Evolutionary conservation across 768 basidiomycete genomes (phyloP).

Genomic region (Pleurotus cornucopiae): DNA sequence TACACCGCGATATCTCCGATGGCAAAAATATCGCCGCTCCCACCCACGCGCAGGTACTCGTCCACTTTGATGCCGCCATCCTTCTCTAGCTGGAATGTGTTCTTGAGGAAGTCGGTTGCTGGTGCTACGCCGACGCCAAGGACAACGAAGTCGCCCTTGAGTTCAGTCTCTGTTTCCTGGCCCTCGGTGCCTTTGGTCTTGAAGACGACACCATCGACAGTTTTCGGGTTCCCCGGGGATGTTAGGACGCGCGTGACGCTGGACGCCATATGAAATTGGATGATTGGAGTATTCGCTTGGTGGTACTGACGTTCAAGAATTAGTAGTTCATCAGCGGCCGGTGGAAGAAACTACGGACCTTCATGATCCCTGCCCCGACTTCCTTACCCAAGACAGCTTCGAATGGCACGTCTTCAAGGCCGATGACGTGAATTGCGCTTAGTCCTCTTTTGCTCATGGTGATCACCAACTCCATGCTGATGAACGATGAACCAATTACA

Average conservation of each 20-base stretch:
- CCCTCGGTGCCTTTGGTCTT: constrained; percentile 31
- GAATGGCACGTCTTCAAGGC: constrained; percentile 79
- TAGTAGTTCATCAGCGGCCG: neutral
- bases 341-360: constrained; percentile 37
- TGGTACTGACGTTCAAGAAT: constrained; percentile 48
- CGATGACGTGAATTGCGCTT: constrained; percentile 79
- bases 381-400: constrained; percentile 77
- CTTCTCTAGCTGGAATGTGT: constrained; percentile 66
- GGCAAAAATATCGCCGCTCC: constrained; percentile 57
- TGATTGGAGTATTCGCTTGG: constrained; percentile 48
- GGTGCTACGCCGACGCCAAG: constrained; percentile 87
- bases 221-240: constrained; percentile 42
- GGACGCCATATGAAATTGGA: constrained; percentile 78
- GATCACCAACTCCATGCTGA: constrained; percentile 88
- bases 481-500: constrained; percentile 87
- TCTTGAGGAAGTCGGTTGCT: constrained; percentile 74
- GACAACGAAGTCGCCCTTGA: constrained; percentile 74
- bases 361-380: constrained; percentile 72
- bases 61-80: constrained; percentile 79
- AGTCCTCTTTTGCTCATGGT: constrained; percentile 71
- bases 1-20: constrained; percentile 84
- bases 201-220: constrained; percentile 64
- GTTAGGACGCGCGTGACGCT: constrained; percentile 66
- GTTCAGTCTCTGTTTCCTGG: constrained; percentile 25
- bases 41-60: constrained; percentile 59